Base-by-base conservation (phyloP, 164 flowering plant species). In the Dillenia turbinata region DNA sequence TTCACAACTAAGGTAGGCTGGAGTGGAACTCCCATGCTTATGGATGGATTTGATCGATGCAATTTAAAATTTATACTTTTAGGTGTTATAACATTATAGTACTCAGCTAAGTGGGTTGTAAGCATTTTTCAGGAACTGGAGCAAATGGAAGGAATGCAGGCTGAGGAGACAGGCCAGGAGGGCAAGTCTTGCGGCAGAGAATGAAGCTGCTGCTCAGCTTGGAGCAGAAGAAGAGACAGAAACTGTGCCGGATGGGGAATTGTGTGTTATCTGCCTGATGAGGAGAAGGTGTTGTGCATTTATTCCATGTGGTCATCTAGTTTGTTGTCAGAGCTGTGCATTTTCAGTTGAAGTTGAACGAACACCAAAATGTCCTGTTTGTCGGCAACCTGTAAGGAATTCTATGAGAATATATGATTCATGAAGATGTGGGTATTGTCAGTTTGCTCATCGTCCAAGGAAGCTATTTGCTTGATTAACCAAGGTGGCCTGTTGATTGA, bases 261-360 rank as follows among this genome's bases (percentile, higher is more conserved):
- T 91, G 59, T 91, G 99, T 60, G 93, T 88, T 24, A 70, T 94
- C 44, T 94, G 99, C 74, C 70, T 89, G 44, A 77, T 69, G 77
- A 83, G 88, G 64, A 84, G 93, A 68, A 75, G 85, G 63, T 69
- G 83, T 2, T 76, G 89, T 48, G 97, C 91, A 8, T 94, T 94
- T 51, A 69, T 82, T 63, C 97, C 99, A 0, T 94, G 99, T 44
- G 99, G 99, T 49, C 99, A 94, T 71, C 68, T 86, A 3, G 97
- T 86, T 15, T 94, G 97, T 60, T 94, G 97, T 68, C 79, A 77
- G 13, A 62, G 71, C 3, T 94, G 99, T 66, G 92, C 96, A 9
- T 33, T 83, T 13, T 68, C 79, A 9, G 84, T 94, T 43, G 86
- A 84, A 71, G 79, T 85, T 10, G 88, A 89, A 8, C 52, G 59